Evolutionary conservation across 495 filamentous ascomycete genomes (phyloP).

Genomic region (Tuber calosporum): DNA sequence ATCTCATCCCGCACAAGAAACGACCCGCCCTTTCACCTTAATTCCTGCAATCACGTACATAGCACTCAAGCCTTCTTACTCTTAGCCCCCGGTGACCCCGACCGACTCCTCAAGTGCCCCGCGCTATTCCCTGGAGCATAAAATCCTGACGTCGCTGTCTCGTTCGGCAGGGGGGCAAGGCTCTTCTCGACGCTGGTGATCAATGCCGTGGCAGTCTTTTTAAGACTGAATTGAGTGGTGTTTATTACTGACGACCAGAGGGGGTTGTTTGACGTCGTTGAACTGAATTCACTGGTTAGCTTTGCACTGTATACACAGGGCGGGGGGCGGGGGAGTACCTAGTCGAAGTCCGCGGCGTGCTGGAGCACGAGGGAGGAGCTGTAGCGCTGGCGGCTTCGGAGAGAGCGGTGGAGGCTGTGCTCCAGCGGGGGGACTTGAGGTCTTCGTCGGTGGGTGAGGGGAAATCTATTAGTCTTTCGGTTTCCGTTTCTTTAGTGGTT

Average conservation of each 20-base stretch:
- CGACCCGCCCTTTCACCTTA: not conserved
- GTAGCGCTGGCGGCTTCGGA: constrained; percentile 15
- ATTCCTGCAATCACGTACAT: constrained; percentile 11
- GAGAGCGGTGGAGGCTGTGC: constrained; percentile 28
- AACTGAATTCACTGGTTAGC: constrained; percentile 24
- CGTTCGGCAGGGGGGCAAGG: constrained; percentile 23
- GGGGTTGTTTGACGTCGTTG: constrained; percentile 34
- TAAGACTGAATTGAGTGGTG: constrained; percentile 25
- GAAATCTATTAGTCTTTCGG: not conserved
- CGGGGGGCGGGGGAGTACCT: constrained; percentile 25
- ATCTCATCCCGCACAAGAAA: not conserved
- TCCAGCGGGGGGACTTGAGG: constrained; percentile 26
- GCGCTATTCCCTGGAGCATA: constrained; percentile 23
- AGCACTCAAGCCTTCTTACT: constrained; percentile 28
- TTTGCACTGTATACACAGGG: not conserved
- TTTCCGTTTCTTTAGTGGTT: constrained; percentile 16
- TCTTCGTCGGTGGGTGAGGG: constrained; percentile 15
- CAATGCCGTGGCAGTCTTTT: constrained; percentile 38
- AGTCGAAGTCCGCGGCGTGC: constrained; percentile 37
- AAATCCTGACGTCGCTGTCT: constrained; percentile 19
- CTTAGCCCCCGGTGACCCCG: constrained; percentile 10
- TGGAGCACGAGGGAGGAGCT: constrained; percentile 27
- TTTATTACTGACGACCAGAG: constrained; percentile 28
- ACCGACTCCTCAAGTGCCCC: constrained; percentile 31
- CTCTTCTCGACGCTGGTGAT: constrained; percentile 35